A percentile compares a stretch with the other conserved stretches of the same genome.
Evolutionary conservation across 306 rosid genomes (phyloP).

Genomic region (Chamaecrista fasciculata): DNA sequence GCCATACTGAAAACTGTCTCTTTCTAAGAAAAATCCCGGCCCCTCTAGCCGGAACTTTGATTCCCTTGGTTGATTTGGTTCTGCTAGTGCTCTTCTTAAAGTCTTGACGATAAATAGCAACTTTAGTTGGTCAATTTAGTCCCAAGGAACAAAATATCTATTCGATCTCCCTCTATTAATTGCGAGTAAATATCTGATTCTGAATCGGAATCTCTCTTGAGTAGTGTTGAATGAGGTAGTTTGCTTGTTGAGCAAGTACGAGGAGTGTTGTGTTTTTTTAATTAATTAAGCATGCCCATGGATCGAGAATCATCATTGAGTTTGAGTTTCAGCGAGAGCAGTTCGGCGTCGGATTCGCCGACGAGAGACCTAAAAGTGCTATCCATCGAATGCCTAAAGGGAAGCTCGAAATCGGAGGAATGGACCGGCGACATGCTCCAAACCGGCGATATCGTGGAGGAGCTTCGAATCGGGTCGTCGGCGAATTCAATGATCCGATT

Average conservation of each 20-base stretch:
- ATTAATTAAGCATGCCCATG: constrained; percentile 60
- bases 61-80: too few species aligned
- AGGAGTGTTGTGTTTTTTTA: too few species aligned
- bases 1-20: neutral
- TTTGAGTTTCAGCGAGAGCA: too few species aligned
- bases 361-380: constrained; percentile 48
- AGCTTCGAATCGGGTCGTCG: constrained; percentile 62
- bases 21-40: neutral
- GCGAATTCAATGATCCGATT: constrained; percentile 33
- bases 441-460: constrained; percentile 87
- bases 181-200: neutral
- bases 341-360: constrained; percentile 64
- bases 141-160: neutral
- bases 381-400: constrained; percentile 78
- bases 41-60: too few species aligned
- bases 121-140: neutral
- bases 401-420: constrained; percentile 70
- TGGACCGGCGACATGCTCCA: constrained; percentile 86
- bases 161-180: too few species aligned
- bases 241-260: too few species aligned
- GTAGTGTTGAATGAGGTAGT: too few species aligned
- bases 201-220: too few species aligned
- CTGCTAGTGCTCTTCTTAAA: too few species aligned
- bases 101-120: too few species aligned
- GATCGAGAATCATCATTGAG: constrained; percentile 37